Evolutionary conservation across 306 rosid species (phyloP).

Genomic region (Prunus campanulata): DNA sequence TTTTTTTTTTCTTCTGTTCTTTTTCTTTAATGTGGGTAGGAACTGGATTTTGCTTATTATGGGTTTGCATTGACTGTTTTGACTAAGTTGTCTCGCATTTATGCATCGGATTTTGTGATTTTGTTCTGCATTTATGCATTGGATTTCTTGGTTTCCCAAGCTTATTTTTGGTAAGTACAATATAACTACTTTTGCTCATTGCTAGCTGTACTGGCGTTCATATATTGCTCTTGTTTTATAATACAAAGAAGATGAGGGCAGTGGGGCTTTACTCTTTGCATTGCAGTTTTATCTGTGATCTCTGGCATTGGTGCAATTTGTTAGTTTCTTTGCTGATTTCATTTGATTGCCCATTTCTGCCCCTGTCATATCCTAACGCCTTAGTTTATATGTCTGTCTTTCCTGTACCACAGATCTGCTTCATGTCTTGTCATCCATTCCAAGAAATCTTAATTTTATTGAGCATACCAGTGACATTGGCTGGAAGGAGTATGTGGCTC

Average conservation of each 20-base stretch:
- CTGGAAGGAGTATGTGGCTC: conserved; percentile 80
- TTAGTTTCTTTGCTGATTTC: neutral
- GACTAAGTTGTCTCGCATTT: neutral
- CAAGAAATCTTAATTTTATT: conserved; percentile 60
- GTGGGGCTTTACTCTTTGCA: neutral
- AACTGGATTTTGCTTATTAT: neutral
- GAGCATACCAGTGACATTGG: conserved; percentile 91
- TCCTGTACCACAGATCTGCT: conserved; percentile 58
- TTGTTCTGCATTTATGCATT: conserved; percentile 1
- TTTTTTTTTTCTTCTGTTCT: neutral
- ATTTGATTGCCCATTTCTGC: neutral
- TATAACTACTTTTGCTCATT: conserved; percentile 23
- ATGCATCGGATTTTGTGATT: neutral
- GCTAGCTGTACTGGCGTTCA: neutral
- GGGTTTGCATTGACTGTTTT: neutral
- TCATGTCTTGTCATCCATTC: conserved; percentile 58
- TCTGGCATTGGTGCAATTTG: neutral
- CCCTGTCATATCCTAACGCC: conserved; percentile 1
- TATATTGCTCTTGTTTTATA: neutral
- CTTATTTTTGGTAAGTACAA: conserved; percentile 4
- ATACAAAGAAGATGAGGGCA: neutral
- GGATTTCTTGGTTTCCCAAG: neutral
- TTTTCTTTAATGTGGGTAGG: too few species aligned
- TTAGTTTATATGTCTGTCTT: conserved; percentile 7
- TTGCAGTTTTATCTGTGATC: neutral